These are phyloP conservation scores for Nakazawaea ernobii DNA, from an alignment of 805 yeast genomes.

Conservation along the genomic window DNA sequence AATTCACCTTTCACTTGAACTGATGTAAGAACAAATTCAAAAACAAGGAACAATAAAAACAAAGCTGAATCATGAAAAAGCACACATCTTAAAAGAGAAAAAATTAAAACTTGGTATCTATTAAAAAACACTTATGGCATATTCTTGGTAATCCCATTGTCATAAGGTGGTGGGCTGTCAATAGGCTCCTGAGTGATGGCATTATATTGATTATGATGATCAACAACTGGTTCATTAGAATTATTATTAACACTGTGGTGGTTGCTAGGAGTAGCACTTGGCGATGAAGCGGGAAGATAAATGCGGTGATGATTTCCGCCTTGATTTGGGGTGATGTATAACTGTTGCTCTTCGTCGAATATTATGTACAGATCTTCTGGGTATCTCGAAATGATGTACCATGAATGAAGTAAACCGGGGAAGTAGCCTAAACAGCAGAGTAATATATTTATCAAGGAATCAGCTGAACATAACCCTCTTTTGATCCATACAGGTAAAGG, in stretches of 20 bases:
- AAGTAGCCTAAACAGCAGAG: constrained; percentile 58
- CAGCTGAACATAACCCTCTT: constrained; percentile 68
- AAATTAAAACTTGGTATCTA: too few relatives aligned
- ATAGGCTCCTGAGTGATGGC: too few relatives aligned
- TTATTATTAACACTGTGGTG: neutral
- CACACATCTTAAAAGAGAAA: too few relatives aligned
- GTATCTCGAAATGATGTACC: constrained; percentile 55
- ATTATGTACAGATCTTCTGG: constrained; percentile 26
- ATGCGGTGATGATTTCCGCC: neutral
- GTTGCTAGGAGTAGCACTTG: constrained; percentile 17
- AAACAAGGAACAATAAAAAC: too few relatives aligned
- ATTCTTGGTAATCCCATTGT: too few relatives aligned
- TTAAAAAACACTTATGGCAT: too few relatives aligned
- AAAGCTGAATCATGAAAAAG: too few relatives aligned
- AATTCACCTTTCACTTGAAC: too few relatives aligned
- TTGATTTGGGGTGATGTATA: constrained; percentile 8
- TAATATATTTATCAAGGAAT: constrained; percentile 58
- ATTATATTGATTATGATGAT: too few relatives aligned
- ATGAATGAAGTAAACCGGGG: constrained; percentile 67
- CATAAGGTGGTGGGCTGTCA: too few relatives aligned
- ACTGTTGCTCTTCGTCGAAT: constrained; percentile 12
- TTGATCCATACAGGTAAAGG: constrained; percentile 75
- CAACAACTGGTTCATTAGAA: constrained; percentile 10
- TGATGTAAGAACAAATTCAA: too few relatives aligned
- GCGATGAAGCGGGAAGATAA: constrained; percentile 11